Evolutionary conservation across 73 alveolate species (phyloP).

Genomic region (Uronychia setigera): DNA sequence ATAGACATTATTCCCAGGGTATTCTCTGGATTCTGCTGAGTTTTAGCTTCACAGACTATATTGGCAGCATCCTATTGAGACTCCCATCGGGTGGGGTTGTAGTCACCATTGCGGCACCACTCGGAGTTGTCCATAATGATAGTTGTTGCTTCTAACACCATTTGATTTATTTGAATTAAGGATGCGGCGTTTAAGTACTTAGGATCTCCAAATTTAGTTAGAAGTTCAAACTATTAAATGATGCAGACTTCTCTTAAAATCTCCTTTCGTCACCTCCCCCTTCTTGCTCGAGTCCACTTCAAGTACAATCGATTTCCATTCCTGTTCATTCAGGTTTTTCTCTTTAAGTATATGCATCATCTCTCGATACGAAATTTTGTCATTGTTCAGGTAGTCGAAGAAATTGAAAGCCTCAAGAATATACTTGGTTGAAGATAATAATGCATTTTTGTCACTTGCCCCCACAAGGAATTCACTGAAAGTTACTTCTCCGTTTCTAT

Average conservation of each 20-base stretch:
- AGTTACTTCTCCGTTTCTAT: background rate
- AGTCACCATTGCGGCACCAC: slow-evolving; percentile 95
- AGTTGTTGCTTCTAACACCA: slow-evolving; percentile 81
- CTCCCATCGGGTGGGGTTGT: slow-evolving; percentile 91
- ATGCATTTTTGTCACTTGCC: background rate
- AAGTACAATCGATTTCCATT: background rate
- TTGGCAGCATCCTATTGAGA: slow-evolving; percentile 88
- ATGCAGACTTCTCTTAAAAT: background rate
- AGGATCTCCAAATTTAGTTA: no score
- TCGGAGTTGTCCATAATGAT: slow-evolving; percentile 92
- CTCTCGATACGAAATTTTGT: background rate
- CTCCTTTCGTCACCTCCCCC: slow-evolving; percentile 4
- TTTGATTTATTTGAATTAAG: no score
- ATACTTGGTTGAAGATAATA: background rate
- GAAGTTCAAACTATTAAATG: background rate
- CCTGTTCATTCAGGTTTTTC: background rate
- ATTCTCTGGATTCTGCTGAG: slow-evolving; percentile 89
- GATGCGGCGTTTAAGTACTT: no score
- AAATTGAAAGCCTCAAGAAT: background rate
- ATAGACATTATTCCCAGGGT: slow-evolving; percentile 93
- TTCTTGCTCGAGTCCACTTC: slow-evolving; percentile 2
- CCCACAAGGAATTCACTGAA: background rate
- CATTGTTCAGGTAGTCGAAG: background rate
- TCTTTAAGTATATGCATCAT: background rate
- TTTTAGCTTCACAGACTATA: slow-evolving; percentile 80